A percentile compares a stretch with the other conserved stretches of the same genome.
Evolutionary conservation across 805 yeast species (phyloP).

Genomic region (Candida stauntonica): DNA sequence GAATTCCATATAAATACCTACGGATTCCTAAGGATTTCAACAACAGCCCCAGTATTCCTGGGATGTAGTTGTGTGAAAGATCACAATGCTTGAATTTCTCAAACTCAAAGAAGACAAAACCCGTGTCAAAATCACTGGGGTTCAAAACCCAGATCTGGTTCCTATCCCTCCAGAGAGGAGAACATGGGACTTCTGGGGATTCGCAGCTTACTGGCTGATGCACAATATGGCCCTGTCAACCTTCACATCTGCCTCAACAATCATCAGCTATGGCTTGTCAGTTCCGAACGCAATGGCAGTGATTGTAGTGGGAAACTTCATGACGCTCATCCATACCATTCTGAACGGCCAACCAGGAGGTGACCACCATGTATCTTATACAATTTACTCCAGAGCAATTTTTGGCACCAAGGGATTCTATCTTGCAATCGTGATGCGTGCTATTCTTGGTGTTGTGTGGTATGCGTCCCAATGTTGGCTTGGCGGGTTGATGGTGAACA

Average conservation of each 20-base stretch:
- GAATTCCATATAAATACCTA: no score
- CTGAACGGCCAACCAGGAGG: conserved; percentile 46
- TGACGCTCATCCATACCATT: conserved; percentile 42
- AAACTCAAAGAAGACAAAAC: conserved; percentile 5
- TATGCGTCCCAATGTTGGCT: conserved; percentile 9
- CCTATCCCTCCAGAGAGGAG: conserved; percentile 25
- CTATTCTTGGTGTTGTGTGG: conserved; percentile 29
- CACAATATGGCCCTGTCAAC: conserved; percentile 43
- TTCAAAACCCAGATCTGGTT: conserved; percentile 5
- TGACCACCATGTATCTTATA: conserved; percentile 46
- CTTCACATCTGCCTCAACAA: conserved; percentile 43
- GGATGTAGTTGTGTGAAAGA: no score
- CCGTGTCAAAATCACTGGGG: conserved; percentile 3
- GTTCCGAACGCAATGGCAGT: conserved; percentile 44
- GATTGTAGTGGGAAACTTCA: conserved; percentile 38
- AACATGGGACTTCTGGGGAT: conserved; percentile 38
- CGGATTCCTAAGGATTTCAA: no score
- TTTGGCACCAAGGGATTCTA: conserved; percentile 43
- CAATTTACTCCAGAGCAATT: conserved; percentile 40
- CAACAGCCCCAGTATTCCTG: no score
- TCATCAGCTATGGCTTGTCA: conserved; percentile 40
- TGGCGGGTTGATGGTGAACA: conserved; percentile 8
- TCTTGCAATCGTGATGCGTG: conserved; percentile 37
- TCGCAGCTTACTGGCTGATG: conserved; percentile 41
- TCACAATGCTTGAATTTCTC: no score